Evolutionary conservation across 2,329 filamentous ascomycete genomes (phyloP).

Genomic region (Scopulariopsis brevicaulis): DNA sequence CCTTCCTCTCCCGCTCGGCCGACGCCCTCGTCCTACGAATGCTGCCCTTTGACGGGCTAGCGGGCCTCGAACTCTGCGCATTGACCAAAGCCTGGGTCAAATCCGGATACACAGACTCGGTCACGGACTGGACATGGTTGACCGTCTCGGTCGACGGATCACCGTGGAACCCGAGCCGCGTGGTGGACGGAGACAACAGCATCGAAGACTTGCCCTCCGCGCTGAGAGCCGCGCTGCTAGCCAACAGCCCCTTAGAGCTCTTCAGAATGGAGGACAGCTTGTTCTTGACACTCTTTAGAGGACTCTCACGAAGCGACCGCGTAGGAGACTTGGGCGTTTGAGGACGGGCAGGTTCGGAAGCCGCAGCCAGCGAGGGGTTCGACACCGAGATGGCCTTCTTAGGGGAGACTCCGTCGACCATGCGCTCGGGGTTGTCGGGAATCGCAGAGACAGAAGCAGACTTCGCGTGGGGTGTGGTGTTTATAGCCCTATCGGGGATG

Average conservation of each 20-base stretch:
- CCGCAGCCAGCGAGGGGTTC: constrained; percentile 40
- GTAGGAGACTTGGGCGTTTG: constrained; percentile 47
- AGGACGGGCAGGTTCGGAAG: constrained; percentile 25
- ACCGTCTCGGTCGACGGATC: constrained; percentile 38
- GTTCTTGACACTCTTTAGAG: constrained; percentile 83
- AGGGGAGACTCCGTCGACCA: constrained; percentile 18
- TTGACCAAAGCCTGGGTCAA: constrained; percentile 24
- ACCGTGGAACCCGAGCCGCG: constrained; percentile 29
- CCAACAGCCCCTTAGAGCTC: constrained; percentile 75
- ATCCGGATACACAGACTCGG: constrained; percentile 32
- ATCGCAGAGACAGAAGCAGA: constrained; percentile 48
- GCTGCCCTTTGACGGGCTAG: constrained; percentile 29
- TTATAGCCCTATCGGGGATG: constrained; percentile 17
- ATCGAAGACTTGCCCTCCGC: constrained; percentile 49
- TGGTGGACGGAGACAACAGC: constrained; percentile 40
- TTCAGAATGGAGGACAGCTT: constrained; percentile 86
- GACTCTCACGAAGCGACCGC: constrained; percentile 55
- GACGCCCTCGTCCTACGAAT: constrained; percentile 45
- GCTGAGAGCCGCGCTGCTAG: constrained; percentile 57
- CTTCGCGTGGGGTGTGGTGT: constrained; percentile 41
- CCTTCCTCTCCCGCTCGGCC: constrained; percentile 48
- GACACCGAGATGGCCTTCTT: constrained; percentile 53
- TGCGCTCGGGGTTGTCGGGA: constrained; percentile 1
- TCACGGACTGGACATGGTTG: constrained; percentile 13
- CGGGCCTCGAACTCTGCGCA: constrained; percentile 12